Conservation (phyloP, 495 filamentous ascomycete genomes). For the Xylaria palmicola region DNA sequence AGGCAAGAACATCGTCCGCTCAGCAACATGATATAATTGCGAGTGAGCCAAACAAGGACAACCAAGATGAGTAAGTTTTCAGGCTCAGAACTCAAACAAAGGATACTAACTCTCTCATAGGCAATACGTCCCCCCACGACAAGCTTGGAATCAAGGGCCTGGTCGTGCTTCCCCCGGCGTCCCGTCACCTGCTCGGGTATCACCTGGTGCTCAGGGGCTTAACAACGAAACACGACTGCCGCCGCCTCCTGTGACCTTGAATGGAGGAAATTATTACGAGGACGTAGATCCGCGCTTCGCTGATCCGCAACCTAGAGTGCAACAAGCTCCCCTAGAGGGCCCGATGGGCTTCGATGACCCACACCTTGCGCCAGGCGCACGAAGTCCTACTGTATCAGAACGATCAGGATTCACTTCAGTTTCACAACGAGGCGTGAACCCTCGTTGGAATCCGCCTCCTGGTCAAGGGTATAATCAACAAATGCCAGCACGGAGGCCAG, state of each 20-base stretch:
- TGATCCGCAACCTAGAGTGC: slow-evolving; percentile 30
- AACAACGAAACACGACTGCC: slow-evolving; percentile 29
- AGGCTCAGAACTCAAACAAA: background rate
- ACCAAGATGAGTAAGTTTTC: slow-evolving; percentile 66
- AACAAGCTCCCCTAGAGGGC: slow-evolving; percentile 30
- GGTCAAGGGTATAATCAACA: slow-evolving; percentile 28
- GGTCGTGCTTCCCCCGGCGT: slow-evolving; percentile 43
- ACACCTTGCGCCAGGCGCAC: slow-evolving; percentile 57
- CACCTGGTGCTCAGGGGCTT: slow-evolving; percentile 43
- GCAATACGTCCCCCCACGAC: slow-evolving; percentile 64
- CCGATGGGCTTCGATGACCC: slow-evolving; percentile 53
- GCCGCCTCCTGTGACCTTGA: slow-evolving; percentile 34
- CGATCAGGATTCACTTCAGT: slow-evolving; percentile 81
- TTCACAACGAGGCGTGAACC: slow-evolving; percentile 82
- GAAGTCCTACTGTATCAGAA: slow-evolving; percentile 75
- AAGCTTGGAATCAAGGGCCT: slow-evolving; percentile 53
- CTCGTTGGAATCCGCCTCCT: slow-evolving; percentile 65
- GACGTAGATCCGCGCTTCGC: slow-evolving; percentile 90
- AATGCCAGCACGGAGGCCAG: slow-evolving; percentile 43
- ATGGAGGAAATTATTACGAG: slow-evolving; percentile 74
- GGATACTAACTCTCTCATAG: slow-evolving; percentile 32
- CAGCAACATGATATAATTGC: slow-evolving; percentile 45
- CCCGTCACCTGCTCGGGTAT: slow-evolving; percentile 37
- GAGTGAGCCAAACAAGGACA: slow-evolving; percentile 68
- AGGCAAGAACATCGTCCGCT: slow-evolving; percentile 44